phyloP scores from a whole-genome alignment of 768 basidiomycete genomes.

The Lactarius sp. region DNA sequence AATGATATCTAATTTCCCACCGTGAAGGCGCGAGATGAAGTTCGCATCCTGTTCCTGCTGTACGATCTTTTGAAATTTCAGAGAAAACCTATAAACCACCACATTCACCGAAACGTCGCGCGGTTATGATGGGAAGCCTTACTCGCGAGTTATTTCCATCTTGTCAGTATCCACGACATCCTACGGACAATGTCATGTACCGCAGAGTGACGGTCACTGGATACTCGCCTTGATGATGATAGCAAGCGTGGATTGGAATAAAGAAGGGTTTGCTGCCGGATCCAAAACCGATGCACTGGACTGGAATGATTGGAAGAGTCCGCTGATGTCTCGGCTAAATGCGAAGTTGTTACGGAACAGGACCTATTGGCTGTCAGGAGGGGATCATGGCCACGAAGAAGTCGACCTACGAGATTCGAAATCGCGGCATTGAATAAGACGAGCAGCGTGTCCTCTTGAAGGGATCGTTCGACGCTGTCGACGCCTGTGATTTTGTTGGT shows the following conservation, averaged over 20 bases:
- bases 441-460: conserved; percentile 58
- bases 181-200: conserved; percentile 33
- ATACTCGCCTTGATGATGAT: conserved; percentile 56
- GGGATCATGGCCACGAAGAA: not conserved
- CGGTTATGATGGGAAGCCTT: conserved; percentile 21
- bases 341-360: conserved; percentile 65
- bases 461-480: conserved; percentile 58
- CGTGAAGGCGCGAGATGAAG: conserved; percentile 57
- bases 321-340: conserved; percentile 52
- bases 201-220: not conserved
- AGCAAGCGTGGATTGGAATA: conserved; percentile 56
- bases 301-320: conserved; percentile 59
- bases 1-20: conserved; percentile 50
- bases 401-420: conserved; percentile 47
- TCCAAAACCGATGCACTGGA: conserved; percentile 53
- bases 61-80: conserved; percentile 57
- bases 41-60: conserved; percentile 56
- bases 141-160: conserved; percentile 55
- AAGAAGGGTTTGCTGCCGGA: conserved; percentile 51
- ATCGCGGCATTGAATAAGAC: conserved; percentile 63
- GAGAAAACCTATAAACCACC: conserved; percentile 40
- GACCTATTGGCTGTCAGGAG: conserved; percentile 37
- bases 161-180: conserved; percentile 62
- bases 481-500: conserved; percentile 38
- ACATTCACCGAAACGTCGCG: not conserved